Evolutionary conservation across 108 stramenopile species (phyloP), one percentile per base, ranked within the genome.

Genomic region (Epithemia pelagica): DNA sequence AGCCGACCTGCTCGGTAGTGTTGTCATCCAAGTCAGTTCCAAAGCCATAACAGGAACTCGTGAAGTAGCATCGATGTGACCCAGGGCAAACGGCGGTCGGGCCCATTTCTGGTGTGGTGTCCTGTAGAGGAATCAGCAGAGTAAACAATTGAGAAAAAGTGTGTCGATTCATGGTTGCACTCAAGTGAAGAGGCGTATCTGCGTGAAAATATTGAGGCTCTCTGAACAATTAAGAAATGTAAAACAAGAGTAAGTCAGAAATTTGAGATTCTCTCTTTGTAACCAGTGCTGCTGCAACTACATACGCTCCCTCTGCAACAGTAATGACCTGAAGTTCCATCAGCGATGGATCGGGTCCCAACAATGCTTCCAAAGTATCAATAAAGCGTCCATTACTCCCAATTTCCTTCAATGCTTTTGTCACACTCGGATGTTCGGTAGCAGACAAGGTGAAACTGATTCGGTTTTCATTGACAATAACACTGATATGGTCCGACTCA

Each of bases 21-120:
- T 57, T 57, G 7, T 57, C 22, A 19, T n/a, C 25, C 3, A 18
- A 21, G 21, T 46, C 37, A n/a, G 5, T 26, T 57, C 56, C 56
- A 23, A 23, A 57, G 15, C 26, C 56, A 21, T 57, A 21, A 58
- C 59, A 23, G 20, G 46, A 60, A 0, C 19, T 57, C 23, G 23
- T 62, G 33, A 58, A 28, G 18, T 30, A n/a, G 30, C 72, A 73
- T n/a, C 53, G 28, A 22, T 78, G 71, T 30, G 59, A 61, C 51
- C 77, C 77, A 2, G 77, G 73, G 29, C 71, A 72, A 19, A 68
- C 55, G 7, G 33, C 77, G 1, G 77, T 78, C 15, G 66, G 33
- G 1, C 77, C 77, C 77, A 78, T 78, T 29, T 30, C 59, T n/a
- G 64, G 64, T 2, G 77, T 70, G 7, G 77, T 78, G 70, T 78